Conservation (phyloP, 106 monocot species). For the Narthecium ossifragum region DNA sequence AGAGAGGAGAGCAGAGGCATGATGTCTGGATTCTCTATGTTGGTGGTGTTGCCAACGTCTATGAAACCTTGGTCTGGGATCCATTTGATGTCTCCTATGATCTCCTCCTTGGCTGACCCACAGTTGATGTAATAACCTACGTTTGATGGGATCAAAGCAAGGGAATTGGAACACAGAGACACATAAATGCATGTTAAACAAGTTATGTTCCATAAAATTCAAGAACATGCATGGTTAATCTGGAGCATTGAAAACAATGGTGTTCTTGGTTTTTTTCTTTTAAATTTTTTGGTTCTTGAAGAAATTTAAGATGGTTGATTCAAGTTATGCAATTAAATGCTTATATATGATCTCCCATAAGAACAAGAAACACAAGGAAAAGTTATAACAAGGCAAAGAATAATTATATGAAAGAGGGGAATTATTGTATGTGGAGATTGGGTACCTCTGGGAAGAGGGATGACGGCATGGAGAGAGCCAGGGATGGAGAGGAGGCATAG, state of each 20-base stretch:
- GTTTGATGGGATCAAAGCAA: too few species aligned
- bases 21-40: slow-evolving; percentile 25
- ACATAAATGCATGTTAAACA: too few species aligned
- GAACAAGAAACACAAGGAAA: not conserved
- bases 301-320: too few species aligned
- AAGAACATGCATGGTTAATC: too few species aligned
- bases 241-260: too few species aligned
- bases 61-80: slow-evolving; percentile 64
- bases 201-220: too few species aligned
- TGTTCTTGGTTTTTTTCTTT: too few species aligned
- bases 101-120: slow-evolving; percentile 34
- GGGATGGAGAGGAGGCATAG: slow-evolving; percentile 12
- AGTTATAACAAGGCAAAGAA: not conserved
- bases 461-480: not conserved
- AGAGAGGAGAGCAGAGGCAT: slow-evolving; percentile 43
- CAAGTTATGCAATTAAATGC: not conserved
- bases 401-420: not conserved
- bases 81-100: slow-evolving; percentile 50
- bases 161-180: too few species aligned
- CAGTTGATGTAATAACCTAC: slow-evolving; percentile 49
- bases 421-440: not conserved
- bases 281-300: too few species aligned
- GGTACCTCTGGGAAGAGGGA: slow-evolving; percentile 5
- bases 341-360: not conserved
- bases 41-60: slow-evolving; percentile 43